Percentiles rank a stretch among this genome's conserved stretches.
phyloP scores from a whole-genome alignment of 768 basidiomycete genomes.

The Hygrocybe coccinea region DNA sequence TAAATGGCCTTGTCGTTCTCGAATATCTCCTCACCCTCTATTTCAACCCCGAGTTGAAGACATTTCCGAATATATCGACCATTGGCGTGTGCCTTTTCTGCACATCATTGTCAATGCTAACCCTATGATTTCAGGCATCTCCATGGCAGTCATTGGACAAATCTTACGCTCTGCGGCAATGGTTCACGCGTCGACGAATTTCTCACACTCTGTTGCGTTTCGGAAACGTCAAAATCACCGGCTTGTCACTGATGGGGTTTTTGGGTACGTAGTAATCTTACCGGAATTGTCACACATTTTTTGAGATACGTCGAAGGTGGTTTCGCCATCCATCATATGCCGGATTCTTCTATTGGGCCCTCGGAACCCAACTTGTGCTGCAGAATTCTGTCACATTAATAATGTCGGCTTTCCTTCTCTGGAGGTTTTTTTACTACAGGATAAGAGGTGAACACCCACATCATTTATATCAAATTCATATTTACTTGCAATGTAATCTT shows the following conservation, averaged over 20 bases:
- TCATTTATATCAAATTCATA: conserved; percentile 1
- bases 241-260: conserved; percentile 86
- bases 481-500: not conserved
- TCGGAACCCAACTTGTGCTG: conserved; percentile 88
- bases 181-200: conserved; percentile 91
- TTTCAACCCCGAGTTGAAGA: conserved; percentile 61
- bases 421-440: conserved; percentile 81
- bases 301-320: conserved; percentile 44
- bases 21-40: conserved; percentile 77
- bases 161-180: conserved; percentile 83
- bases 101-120: not conserved
- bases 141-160: conserved; percentile 67
- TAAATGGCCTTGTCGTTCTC: conserved; percentile 67
- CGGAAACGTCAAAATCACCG: conserved; percentile 67
- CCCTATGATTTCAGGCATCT: conserved; percentile 46
- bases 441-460: conserved; percentile 58
- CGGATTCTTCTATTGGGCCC: conserved; percentile 97
- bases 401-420: conserved; percentile 63
- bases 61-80: conserved; percentile 49
- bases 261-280: conserved; percentile 47
- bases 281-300: not conserved
- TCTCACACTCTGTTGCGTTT: conserved; percentile 84
- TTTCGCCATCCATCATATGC: conserved; percentile 94
- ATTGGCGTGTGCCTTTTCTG: conserved; percentile 44
- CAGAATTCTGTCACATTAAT: conserved; percentile 78